These are phyloP conservation scores for Gynostemma pentaphyllum DNA, from an alignment of 306 rosid species.

Conservation along the genomic window DNA sequence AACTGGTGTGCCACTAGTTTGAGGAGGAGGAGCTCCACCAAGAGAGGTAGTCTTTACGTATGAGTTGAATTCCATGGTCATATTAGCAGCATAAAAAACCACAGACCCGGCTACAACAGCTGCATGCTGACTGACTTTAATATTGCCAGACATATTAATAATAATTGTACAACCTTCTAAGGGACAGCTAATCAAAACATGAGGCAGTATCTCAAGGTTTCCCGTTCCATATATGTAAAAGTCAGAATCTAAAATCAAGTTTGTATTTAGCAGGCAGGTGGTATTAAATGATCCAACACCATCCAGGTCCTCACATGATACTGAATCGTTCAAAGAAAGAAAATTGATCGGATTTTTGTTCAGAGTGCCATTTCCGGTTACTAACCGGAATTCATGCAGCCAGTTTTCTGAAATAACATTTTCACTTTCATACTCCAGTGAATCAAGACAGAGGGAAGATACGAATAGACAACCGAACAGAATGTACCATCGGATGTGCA, in stretches of 20 bases:
- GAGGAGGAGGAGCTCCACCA: constrained; percentile 93
- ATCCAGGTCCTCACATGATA: constrained; percentile 73
- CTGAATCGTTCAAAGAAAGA: constrained; percentile 28
- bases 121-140: constrained; percentile 77
- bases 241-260: constrained; percentile 46
- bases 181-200: constrained; percentile 63
- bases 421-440: constrained; percentile 26
- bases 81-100: constrained; percentile 62
- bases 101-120: constrained; percentile 71
- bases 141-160: constrained; percentile 76
- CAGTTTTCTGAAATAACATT: constrained; percentile 21
- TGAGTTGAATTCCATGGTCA: constrained; percentile 56
- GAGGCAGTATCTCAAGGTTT: constrained; percentile 81
- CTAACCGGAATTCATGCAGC: constrained; percentile 27
- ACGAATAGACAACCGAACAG: constrained; percentile 44
- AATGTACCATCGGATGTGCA: constrained; percentile 46
- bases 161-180: constrained; percentile 63
- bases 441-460: constrained; percentile 35
- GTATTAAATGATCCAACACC: constrained; percentile 95
- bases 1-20: constrained; percentile 95
- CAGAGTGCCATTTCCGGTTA: constrained; percentile 24
- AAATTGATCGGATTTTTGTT: constrained; percentile 15
- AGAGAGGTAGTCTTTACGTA: constrained; percentile 65
- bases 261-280: constrained; percentile 78
- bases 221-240: constrained; percentile 65